Percentiles rank a stretch among this genome's conserved stretches.
These are phyloP conservation scores for Rhizopus delemar DNA, from an alignment of 371 early-diverging fungal genomes.

Conservation along the genomic window DNA sequence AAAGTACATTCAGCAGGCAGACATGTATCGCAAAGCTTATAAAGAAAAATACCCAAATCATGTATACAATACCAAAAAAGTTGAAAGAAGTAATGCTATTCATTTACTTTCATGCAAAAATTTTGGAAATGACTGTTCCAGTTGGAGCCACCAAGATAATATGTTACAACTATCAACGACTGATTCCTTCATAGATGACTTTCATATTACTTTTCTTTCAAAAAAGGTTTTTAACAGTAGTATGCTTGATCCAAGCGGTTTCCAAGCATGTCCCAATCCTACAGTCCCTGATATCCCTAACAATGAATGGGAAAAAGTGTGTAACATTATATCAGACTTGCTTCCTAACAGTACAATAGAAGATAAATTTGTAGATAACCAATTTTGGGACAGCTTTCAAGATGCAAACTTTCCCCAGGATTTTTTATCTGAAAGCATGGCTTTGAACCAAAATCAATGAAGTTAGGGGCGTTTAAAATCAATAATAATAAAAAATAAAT, in stretches of 20 bases:
- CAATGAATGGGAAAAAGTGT: slow-evolving; percentile 14
- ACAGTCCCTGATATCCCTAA: neutral
- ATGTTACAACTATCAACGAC: neutral
- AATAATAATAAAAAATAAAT: neutral
- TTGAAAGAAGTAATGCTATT: neutral
- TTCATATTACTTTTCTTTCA: neutral
- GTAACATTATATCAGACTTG: slow-evolving; percentile 5
- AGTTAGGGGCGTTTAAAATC: neutral
- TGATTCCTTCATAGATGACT: neutral
- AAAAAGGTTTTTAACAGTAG: neutral
- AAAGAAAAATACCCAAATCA: slow-evolving; percentile 16
- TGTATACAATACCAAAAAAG: slow-evolving; percentile 13
- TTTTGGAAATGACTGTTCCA: neutral
- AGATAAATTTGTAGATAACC: slow-evolving; percentile 7
- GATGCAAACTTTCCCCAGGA: slow-evolving; percentile 37
- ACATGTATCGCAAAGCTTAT: slow-evolving; percentile 9
- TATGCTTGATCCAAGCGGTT: neutral
- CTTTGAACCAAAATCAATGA: too few species aligned
- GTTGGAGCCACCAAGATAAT: neutral
- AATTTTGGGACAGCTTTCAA: slow-evolving; percentile 32
- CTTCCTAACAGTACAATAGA: slow-evolving; percentile 4
- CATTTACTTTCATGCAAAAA: neutral
- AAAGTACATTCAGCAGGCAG: slow-evolving; percentile 12
- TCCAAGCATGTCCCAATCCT: neutral
- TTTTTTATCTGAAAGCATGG: too few species aligned